Conservation (phyloP, 768 basidiomycete genomes). For the Suillus americanus region DNA sequence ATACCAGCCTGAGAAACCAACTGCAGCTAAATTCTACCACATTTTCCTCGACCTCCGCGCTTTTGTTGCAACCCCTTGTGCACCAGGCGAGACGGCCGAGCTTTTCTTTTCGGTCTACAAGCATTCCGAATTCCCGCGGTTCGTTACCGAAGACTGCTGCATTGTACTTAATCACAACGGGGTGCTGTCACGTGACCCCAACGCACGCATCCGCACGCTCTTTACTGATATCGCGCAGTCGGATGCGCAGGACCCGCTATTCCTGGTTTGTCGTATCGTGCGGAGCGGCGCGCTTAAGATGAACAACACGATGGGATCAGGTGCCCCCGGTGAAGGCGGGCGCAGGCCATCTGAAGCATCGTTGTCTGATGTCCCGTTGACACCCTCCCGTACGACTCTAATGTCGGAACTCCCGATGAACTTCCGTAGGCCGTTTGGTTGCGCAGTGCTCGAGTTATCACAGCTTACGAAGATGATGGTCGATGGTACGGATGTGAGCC, state of each 20-base stretch:
- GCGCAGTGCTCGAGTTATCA: constrained; percentile 85
- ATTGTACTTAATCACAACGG: constrained; percentile 91
- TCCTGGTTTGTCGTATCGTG: constrained; percentile 88
- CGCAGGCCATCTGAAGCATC: constrained; percentile 59
- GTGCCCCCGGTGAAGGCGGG: constrained; percentile 40
- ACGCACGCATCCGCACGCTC: constrained; percentile 75
- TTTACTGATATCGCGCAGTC: constrained; percentile 87
- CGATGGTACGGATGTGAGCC: constrained; percentile 62
- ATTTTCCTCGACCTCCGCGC: constrained; percentile 88
- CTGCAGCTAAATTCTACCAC: constrained; percentile 79
- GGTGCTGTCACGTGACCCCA: constrained; percentile 76
- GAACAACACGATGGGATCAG: constrained; percentile 52
- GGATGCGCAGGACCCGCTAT: constrained; percentile 84
- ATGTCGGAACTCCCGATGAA: constrained; percentile 40
- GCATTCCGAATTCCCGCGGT: constrained; percentile 70
- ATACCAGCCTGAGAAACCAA: constrained; percentile 32
- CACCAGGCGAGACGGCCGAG: constrained; percentile 90
- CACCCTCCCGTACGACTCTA: constrained; percentile 27
- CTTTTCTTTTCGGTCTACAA: constrained; percentile 93
- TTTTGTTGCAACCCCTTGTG: constrained; percentile 87
- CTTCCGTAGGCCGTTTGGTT: constrained; percentile 92
- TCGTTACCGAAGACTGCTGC: constrained; percentile 93
- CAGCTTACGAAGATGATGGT: constrained; percentile 67
- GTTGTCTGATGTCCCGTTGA: constrained; percentile 28
- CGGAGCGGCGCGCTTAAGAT: constrained; percentile 85